Evolutionary conservation across 1,139 yeast genomes (phyloP).

Genomic region (Candida dubliniensis): DNA sequence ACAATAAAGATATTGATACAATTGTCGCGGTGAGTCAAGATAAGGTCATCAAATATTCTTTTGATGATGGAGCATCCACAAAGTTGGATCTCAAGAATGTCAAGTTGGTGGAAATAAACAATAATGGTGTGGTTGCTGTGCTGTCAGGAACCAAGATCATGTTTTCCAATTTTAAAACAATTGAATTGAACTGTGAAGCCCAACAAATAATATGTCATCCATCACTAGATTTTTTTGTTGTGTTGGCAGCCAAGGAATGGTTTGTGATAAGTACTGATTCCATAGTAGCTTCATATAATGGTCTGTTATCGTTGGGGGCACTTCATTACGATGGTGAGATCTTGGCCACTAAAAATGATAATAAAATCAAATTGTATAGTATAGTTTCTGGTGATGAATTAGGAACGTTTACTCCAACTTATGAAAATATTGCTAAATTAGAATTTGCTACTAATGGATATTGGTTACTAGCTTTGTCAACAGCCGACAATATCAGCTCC

Average conservation of each 20-base stretch:
- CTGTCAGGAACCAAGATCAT: background rate
- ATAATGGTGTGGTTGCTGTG: slow-evolving; percentile 6
- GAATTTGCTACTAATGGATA: slow-evolving; percentile 70
- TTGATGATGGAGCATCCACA: background rate
- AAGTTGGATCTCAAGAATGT: background rate
- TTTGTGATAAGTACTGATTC: slow-evolving; percentile 3
- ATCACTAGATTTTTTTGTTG: slow-evolving; percentile 12
- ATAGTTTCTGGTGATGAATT: slow-evolving; percentile 32
- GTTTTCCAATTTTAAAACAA: slow-evolving; percentile 6
- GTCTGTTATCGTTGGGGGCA: slow-evolving; percentile 22
- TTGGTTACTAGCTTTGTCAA: slow-evolving; percentile 49
- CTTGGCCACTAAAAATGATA: slow-evolving; percentile 46
- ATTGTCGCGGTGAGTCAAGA: background rate
- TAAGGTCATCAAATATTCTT: slow-evolving; percentile 1
- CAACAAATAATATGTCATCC: slow-evolving; percentile 10
- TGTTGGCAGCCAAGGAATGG: slow-evolving; percentile 7
- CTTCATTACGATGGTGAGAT: slow-evolving; percentile 70
- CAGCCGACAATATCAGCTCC: slow-evolving; percentile 13
- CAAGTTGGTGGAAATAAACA: slow-evolving; percentile 1
- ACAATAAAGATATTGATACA: slow-evolving; percentile 1
- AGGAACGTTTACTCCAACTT: slow-evolving; percentile 31
- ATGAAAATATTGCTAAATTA: slow-evolving; percentile 25
- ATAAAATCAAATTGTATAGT: slow-evolving; percentile 10
- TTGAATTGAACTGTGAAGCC: slow-evolving; percentile 6
- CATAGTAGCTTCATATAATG: slow-evolving; percentile 2